A percentile compares a stretch with the other conserved stretches of the same genome.
phyloP scores from a whole-genome alignment of 352 stramenopile genomes.

The Paralagenidium karlingii region DNA sequence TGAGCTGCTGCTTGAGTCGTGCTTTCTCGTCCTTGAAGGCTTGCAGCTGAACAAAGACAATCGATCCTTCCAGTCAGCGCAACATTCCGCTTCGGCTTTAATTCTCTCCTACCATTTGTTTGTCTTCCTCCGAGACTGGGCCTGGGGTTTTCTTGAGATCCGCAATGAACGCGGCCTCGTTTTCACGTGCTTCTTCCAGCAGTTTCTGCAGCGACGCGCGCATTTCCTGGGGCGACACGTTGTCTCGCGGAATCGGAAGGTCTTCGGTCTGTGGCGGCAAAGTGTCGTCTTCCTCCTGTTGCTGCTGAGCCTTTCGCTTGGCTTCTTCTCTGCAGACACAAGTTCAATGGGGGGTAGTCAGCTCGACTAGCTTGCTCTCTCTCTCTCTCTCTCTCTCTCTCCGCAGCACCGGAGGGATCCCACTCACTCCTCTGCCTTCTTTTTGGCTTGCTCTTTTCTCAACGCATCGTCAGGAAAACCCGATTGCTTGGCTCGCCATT shows the following conservation, averaged over 20 bases:
- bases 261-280: slow-evolving; percentile 18
- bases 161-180: slow-evolving; percentile 64
- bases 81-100: background rate
- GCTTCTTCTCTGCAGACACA: slow-evolving; percentile 1
- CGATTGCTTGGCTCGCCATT: slow-evolving; percentile 65
- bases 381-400: no score
- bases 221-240: slow-evolving; percentile 45
- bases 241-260: slow-evolving; percentile 35
- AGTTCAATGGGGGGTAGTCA: background rate
- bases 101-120: slow-evolving; percentile 57
- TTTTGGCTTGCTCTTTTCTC: no score
- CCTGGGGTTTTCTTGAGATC: slow-evolving; percentile 52
- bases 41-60: slow-evolving; percentile 28
- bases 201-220: slow-evolving; percentile 66
- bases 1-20: slow-evolving; percentile 75
- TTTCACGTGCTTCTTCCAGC: slow-evolving; percentile 56
- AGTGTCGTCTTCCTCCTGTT: slow-evolving; percentile 24
- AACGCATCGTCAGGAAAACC: slow-evolving; percentile 18
- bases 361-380: background rate
- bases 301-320: slow-evolving; percentile 10
- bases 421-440: slow-evolving; percentile 30
- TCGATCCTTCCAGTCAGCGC: background rate
- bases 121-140: slow-evolving; percentile 45
- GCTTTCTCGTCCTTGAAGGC: slow-evolving; percentile 80
- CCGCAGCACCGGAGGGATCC: no score